phyloP scores from a whole-genome alignment of 805 yeast genomes.

The Sugiyamaella chiloensis region DNA sequence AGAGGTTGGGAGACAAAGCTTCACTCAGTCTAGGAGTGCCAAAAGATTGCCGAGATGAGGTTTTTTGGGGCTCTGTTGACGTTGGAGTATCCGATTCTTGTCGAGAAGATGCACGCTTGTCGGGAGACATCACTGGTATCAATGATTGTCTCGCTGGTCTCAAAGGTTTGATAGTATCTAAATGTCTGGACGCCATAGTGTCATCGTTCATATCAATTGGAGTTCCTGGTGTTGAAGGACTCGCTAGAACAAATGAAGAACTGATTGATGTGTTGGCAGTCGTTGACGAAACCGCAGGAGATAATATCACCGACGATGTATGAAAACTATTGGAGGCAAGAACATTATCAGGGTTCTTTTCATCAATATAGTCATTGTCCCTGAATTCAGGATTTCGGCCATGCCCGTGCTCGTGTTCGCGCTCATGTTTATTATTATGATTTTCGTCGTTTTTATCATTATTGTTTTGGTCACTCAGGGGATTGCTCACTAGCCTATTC shows the following conservation, averaged over 20 bases:
- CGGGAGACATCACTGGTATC: constrained; percentile 16
- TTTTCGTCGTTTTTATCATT: no score
- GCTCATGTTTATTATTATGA: no score
- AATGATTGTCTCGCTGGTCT: constrained; percentile 4
- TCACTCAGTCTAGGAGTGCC: neutral
- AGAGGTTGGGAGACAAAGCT: neutral
- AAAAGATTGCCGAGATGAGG: constrained; percentile 1
- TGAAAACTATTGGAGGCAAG: neutral
- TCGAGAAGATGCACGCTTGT: constrained; percentile 3
- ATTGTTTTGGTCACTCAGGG: neutral
- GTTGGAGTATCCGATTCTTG: constrained; percentile 4
- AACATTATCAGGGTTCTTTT: neutral
- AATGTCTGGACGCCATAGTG: neutral
- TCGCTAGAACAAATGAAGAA: neutral
- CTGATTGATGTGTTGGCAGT: neutral
- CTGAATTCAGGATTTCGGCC: no score
- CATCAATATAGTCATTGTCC: no score
- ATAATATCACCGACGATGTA: neutral
- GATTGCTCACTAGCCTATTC: neutral
- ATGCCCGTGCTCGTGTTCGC: no score
- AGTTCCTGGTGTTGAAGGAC: neutral
- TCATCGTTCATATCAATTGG: neutral
- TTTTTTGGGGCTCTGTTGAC: no score
- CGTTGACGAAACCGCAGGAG: neutral
- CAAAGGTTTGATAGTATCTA: neutral